Percentiles rank a stretch among this genome's conserved stretches.
Conservation (phyloP, 2,329 filamentous ascomycete genomes). For the Colletotrichum filicis region DNA sequence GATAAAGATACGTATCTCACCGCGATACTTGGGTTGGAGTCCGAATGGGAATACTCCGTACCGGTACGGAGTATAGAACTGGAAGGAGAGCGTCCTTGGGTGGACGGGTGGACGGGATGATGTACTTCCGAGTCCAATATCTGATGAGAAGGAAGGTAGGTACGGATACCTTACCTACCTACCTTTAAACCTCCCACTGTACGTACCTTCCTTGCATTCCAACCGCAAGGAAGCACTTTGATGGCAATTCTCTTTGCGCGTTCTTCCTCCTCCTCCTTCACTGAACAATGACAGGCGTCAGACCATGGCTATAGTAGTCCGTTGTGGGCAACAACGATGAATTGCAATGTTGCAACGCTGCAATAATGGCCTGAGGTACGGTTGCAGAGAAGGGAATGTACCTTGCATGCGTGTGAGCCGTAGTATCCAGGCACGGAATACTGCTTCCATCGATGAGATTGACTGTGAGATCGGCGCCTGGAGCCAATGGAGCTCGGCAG, state of each 20-base stretch:
- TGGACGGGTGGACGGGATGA: background rate
- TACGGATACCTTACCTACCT: too few species aligned
- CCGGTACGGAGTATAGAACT: too few species aligned
- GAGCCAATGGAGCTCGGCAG: constrained; percentile 27
- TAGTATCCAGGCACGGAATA: background rate
- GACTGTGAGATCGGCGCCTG: constrained; percentile 26
- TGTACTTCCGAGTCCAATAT: background rate
- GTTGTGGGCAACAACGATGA: background rate
- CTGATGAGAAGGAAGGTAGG: background rate
- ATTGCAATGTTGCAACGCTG: background rate
- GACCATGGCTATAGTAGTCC: too few species aligned
- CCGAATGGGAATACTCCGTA: too few species aligned
- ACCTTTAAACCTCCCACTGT: too few species aligned
- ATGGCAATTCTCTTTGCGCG: background rate
- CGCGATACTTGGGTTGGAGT: too few species aligned
- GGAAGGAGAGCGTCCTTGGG: too few species aligned
- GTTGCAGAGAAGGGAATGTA: background rate
- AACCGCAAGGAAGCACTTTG: background rate
- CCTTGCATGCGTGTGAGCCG: constrained; percentile 2
- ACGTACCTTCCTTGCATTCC: background rate
- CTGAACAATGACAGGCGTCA: background rate
- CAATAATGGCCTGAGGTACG: background rate
- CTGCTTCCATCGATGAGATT: constrained; percentile 1
- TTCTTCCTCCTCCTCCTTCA: background rate
- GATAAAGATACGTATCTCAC: background rate